Evolutionary conservation across 2,329 filamentous ascomycete species (phyloP), one percentile per base, ranked within the genome.

Genomic region (Aureobasidium sp.): DNA sequence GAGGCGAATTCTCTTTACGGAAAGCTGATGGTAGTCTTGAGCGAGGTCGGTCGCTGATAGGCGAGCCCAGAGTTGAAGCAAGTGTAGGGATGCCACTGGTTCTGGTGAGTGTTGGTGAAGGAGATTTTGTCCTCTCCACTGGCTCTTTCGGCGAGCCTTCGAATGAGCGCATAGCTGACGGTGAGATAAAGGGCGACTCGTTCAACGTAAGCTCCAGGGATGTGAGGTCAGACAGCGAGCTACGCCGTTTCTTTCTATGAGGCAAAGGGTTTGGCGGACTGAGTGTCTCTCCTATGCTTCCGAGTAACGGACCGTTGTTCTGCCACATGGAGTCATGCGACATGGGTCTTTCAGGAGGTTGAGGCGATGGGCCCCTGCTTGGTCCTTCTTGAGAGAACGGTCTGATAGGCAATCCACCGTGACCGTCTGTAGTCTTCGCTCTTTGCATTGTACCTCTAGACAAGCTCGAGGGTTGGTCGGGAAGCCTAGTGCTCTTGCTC

Each of bases 161-260:
- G 25, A 61, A 61, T 0, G 36, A 32, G 21, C 41, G 59, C 50
- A 61, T 54, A 9, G 61, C 45, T 27, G 61, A 59, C 5, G 61
- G 61, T 5, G 61, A 53, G 16, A 63, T 59, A 25, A 63, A 59
- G 3, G 61, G 61, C 10, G 61, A 63, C 11, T 59, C 61, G 41
- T 49, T 49, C 32, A 68, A 65, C 25, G 68, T 61, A 7, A 59
- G 82, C 75, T 93, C 86, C 21, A 90, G 77, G 61, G 78, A 81
- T 67, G 86, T 88, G 52, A 97, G 80, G 72, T 97, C 93, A 5
- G 92, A 96, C 45, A 97, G 77, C 30, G 92, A 97, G 75, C 92
- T 97, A 71, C 93, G 86, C 61, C 93, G 83, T 78, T 96, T 97
- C 77, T 87, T 92, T 71, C 83, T 86, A 48, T 78, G 75, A 59